phyloP scores from a whole-genome alignment of 495 filamentous ascomycete species.

The Lophium mytilinum region DNA sequence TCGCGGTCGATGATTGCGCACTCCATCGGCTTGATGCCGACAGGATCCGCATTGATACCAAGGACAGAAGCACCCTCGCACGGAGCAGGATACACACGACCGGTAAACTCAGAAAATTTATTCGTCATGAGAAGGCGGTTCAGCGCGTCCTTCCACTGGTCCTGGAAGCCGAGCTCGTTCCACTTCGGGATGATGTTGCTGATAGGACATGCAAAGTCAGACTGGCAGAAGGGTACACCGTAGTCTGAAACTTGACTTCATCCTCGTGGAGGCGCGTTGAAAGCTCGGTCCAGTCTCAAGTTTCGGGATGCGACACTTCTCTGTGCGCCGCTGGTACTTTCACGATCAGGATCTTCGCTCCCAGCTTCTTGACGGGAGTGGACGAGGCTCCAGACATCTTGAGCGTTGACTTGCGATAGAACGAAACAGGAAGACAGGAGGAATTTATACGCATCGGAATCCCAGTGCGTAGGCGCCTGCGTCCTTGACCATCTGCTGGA shows the following conservation, averaged over 20 bases:
- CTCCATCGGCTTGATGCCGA: conserved; percentile 99
- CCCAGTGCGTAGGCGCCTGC: too few relatives aligned
- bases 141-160: conserved; percentile 91
- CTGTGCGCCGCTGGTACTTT: conserved; percentile 88
- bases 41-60: conserved; percentile 95
- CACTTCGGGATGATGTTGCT: conserved; percentile 99
- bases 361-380: too few relatives aligned
- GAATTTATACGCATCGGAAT: too few relatives aligned
- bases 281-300: conserved; percentile 91
- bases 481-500: too few relatives aligned
- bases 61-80: conserved; percentile 97
- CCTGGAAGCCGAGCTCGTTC: conserved; percentile 93
- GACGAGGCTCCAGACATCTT: too few relatives aligned
- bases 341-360: too few relatives aligned
- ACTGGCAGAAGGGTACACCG: conserved; percentile 98
- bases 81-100: conserved; percentile 94
- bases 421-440: too few relatives aligned
- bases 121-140: conserved; percentile 97
- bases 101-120: conserved; percentile 99
- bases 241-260: conserved; percentile 99
- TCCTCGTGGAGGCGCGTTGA: conserved; percentile 86
- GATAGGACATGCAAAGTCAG: conserved; percentile 94
- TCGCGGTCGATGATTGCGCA: conserved; percentile 99
- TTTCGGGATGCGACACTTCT: conserved; percentile 90
- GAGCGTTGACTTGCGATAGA: too few relatives aligned